These are phyloP conservation scores for Rhodomyrtus psidioides DNA, from an alignment of 441 rosid genomes.

Conservation along the genomic window DNA sequence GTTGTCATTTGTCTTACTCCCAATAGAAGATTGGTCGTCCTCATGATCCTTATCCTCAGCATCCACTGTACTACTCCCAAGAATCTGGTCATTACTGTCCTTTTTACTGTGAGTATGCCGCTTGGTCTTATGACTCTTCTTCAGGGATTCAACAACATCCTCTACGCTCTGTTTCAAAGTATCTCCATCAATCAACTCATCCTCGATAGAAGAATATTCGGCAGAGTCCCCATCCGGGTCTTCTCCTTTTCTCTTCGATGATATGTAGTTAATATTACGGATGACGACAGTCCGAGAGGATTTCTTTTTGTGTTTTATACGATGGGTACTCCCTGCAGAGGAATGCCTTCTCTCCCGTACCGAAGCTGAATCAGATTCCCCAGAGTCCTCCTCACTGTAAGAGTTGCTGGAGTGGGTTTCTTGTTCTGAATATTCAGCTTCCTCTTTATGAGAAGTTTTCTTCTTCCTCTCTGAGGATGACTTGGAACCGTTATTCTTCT, in stretches of 20 bases:
- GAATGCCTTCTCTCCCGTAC: constrained; percentile 39
- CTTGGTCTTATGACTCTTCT: constrained; percentile 24
- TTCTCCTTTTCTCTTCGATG: constrained; percentile 55
- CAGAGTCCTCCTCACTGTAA: constrained; percentile 36
- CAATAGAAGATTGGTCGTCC: constrained; percentile 10
- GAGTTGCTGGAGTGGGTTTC: constrained; percentile 48
- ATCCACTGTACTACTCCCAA: constrained; percentile 8
- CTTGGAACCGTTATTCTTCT: neutral
- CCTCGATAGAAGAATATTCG: constrained; percentile 31
- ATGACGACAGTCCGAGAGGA: constrained; percentile 68
- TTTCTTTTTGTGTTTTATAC: constrained; percentile 46
- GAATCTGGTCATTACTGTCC: constrained; percentile 17
- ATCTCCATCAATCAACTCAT: constrained; percentile 38
- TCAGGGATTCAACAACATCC: constrained; percentile 45
- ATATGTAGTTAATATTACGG: constrained; percentile 78
- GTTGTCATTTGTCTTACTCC: constrained; percentile 33
- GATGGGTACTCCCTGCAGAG: constrained; percentile 20
- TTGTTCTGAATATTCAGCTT: constrained; percentile 31
- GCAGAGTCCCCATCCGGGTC: constrained; percentile 27
- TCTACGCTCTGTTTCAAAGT: constrained; percentile 45
- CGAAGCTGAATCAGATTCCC: constrained; percentile 36
- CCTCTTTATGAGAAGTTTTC: constrained; percentile 28
- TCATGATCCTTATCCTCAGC: neutral
- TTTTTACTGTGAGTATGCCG: neutral
- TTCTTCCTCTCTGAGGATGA: constrained; percentile 14